phyloP scores from a whole-genome alignment of 257 asterid genomes.

The Solanum corneliomulleri region DNA sequence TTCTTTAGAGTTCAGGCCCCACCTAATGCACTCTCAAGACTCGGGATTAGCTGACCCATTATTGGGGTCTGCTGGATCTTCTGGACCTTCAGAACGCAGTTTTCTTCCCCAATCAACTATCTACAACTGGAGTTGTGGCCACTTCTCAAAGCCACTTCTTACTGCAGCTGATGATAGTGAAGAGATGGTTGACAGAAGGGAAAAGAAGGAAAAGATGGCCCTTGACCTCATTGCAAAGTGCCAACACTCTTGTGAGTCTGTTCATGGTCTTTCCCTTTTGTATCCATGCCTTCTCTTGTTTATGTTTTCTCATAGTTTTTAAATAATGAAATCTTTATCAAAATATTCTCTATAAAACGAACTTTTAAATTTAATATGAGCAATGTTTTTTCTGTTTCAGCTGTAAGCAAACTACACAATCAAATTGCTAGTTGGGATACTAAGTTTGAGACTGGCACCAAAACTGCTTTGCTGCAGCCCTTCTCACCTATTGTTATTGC shows the following conservation, averaged over 20 bases:
- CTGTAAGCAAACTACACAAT: slow-evolving; percentile 66
- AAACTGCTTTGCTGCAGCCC: slow-evolving; percentile 70
- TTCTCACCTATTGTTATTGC: slow-evolving; percentile 85
- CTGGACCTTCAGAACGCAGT: slow-evolving; percentile 78
- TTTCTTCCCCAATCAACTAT: slow-evolving; percentile 90
- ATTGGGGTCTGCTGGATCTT: slow-evolving; percentile 65
- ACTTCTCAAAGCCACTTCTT: slow-evolving; percentile 96
- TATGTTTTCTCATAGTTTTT: neutral
- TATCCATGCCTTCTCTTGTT: neutral
- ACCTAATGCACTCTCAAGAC: slow-evolving; percentile 73
- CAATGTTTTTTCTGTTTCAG: slow-evolving; percentile 28
- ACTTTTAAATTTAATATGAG: neutral
- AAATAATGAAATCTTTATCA: neutral
- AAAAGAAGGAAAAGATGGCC: slow-evolving; percentile 74
- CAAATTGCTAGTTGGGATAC: slow-evolving; percentile 99
- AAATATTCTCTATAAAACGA: neutral
- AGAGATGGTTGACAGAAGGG: slow-evolving; percentile 73
- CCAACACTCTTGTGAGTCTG: slow-evolving; percentile 71
- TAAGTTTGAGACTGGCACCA: slow-evolving; percentile 78
- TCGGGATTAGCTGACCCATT: slow-evolving; percentile 96
- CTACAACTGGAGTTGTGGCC: slow-evolving; percentile 95
- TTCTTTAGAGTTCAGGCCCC: slow-evolving; percentile 95
- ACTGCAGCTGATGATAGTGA: slow-evolving; percentile 78
- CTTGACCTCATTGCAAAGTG: slow-evolving; percentile 77
- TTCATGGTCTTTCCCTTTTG: neutral